Percentiles rank a stretch among this genome's conserved stretches.
Evolutionary conservation across 768 basidiomycete species (phyloP).

Genomic region (Mycena filopes): DNA sequence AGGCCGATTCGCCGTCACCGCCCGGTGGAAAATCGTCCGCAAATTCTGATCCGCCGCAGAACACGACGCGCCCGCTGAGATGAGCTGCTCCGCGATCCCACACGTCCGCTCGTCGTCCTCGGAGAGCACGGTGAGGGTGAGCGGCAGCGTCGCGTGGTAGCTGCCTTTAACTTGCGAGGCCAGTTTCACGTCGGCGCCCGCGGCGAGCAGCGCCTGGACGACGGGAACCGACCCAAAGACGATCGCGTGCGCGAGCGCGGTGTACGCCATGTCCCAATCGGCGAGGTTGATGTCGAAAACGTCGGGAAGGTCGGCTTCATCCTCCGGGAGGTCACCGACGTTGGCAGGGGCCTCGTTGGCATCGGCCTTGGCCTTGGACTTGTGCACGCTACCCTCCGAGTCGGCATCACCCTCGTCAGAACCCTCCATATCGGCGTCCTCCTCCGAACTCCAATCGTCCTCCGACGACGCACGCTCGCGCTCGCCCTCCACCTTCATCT

Average conservation of each 20-base stretch:
- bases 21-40: conserved; percentile 54
- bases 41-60: conserved; percentile 51
- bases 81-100: conserved; percentile 51
- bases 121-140: conserved; percentile 51
- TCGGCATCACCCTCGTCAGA: conserved; percentile 33
- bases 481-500: conserved; percentile 23
- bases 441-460: conserved; percentile 45
- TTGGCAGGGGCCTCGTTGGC: conserved; percentile 30
- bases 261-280: conserved; percentile 71
- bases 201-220: conserved; percentile 57
- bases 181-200: conserved; percentile 57
- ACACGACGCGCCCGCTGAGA: conserved; percentile 53
- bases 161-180: conserved; percentile 43
- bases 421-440: conserved; percentile 36
- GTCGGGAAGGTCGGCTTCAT: conserved; percentile 60
- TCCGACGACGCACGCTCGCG: conserved; percentile 53
- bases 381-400: conserved; percentile 27
- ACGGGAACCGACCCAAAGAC: conserved; percentile 56
- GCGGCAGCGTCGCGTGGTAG: conserved; percentile 43
- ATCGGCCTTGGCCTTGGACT: conserved; percentile 15
- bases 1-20: conserved; percentile 47
- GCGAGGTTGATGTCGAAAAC: conserved; percentile 62
- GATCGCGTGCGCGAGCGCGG: conserved; percentile 63
- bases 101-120: conserved; percentile 54
- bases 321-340: conserved; percentile 57